phyloP scores from a whole-genome alignment of 2,329 filamentous ascomycete species.

The Claviceps sp. region DNA sequence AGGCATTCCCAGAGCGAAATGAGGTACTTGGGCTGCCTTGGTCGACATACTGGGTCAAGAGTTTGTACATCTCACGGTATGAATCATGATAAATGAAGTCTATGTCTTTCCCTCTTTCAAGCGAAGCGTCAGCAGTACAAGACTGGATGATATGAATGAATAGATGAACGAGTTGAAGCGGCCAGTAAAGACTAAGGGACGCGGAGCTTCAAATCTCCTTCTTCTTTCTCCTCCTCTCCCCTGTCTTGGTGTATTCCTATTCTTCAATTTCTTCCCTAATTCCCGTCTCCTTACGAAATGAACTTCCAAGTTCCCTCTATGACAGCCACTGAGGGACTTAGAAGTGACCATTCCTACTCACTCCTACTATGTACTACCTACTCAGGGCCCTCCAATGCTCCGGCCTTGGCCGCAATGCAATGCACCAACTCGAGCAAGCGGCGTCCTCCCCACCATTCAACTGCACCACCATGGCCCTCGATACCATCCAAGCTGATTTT shows the following conservation, averaged over 20 bases:
- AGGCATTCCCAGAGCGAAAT: conserved; percentile 19
- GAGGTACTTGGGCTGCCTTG: conserved; percentile 17
- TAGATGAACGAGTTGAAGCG: too few species aligned
- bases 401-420: conserved; percentile 23
- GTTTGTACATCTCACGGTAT: conserved; percentile 26
- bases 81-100: not conserved
- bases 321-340: not conserved
- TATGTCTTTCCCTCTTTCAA: too few species aligned
- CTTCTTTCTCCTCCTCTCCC: not conserved
- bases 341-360: not conserved
- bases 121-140: too few species aligned
- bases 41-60: conserved; percentile 24
- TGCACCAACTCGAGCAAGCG: conserved; percentile 21
- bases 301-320: too few species aligned
- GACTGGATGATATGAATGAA: too few species aligned
- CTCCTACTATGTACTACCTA: not conserved
- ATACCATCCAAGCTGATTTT: conserved; percentile 19
- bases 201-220: not conserved
- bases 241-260: not conserved
- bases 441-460: conserved; percentile 19
- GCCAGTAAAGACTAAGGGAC: too few species aligned
- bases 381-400: conserved; percentile 20
- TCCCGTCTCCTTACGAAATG: not conserved
- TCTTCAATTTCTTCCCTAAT: too few species aligned
- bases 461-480: conserved; percentile 21